A percentile compares a stretch with the other conserved stretches of the same genome.
These are phyloP conservation scores for Chytriomyces hyalinus DNA, from an alignment of 192 early-diverging fungal species.

Conservation along the genomic window DNA sequence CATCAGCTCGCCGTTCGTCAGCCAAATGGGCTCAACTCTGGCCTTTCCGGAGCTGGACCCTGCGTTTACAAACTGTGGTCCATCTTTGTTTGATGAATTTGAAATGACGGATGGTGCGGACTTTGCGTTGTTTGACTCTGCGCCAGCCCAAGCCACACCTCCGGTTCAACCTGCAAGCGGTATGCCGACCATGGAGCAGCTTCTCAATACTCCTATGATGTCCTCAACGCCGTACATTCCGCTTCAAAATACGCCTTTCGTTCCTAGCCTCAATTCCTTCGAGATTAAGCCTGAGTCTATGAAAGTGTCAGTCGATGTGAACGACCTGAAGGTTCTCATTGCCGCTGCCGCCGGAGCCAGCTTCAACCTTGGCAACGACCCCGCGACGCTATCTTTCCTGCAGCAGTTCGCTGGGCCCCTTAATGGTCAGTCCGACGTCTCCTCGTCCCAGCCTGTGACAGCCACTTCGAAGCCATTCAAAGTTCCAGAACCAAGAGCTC, in stretches of 20 bases:
- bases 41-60: constrained; percentile 22
- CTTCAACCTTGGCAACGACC: background rate
- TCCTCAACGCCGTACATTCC: constrained; percentile 25
- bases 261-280: constrained; percentile 1
- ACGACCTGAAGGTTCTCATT: constrained; percentile 15
- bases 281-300: background rate
- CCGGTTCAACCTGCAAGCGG: background rate
- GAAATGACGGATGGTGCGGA: background rate
- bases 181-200: background rate
- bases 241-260: constrained; percentile 23
- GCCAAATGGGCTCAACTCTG: background rate
- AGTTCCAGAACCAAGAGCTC: background rate
- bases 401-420: background rate
- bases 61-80: constrained; percentile 6
- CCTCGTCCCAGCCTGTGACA: background rate
- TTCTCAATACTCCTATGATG: constrained; percentile 2
- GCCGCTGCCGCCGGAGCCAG: background rate
- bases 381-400: background rate
- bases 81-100: constrained; percentile 28
- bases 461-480: background rate
- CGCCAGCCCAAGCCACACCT: background rate
- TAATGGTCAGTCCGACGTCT: background rate
- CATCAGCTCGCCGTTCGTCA: constrained; percentile 20
- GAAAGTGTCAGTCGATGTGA: constrained; percentile 22
- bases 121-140: background rate